Conservation (phyloP, 768 basidiomycete genomes). For the Mycena galopus region DNA sequence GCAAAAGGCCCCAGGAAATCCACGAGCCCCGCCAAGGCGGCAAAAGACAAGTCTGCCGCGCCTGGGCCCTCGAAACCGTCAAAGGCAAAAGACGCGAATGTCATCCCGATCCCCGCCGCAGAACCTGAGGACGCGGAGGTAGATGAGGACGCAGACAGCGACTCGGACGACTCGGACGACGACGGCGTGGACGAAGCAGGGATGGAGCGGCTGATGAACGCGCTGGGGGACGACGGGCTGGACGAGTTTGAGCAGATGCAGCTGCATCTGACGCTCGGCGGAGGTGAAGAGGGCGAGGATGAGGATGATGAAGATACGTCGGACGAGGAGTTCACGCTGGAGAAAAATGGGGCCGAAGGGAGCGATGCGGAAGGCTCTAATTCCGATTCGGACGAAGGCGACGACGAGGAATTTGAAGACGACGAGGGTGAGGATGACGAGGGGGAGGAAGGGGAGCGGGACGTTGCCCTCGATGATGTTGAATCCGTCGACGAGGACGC, state of each 20-base stretch:
- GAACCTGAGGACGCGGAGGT: constrained; percentile 24
- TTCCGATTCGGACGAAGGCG: background rate
- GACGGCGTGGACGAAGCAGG: constrained; percentile 69
- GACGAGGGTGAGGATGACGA: constrained; percentile 44
- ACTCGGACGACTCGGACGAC: constrained; percentile 48
- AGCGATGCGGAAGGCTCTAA: constrained; percentile 45
- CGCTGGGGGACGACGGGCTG: constrained; percentile 74
- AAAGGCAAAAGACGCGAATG: constrained; percentile 14
- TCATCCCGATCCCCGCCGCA: constrained; percentile 8
- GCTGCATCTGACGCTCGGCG: constrained; percentile 57
- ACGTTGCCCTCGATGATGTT: constrained; percentile 76
- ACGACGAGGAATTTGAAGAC: constrained; percentile 49
- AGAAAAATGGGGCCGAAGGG: constrained; percentile 42
- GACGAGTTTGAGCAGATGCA: constrained; percentile 75
- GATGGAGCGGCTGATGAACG: constrained; percentile 67
- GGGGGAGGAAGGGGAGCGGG: constrained; percentile 56
- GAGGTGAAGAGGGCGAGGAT: constrained; percentile 26
- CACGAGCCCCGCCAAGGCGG: constrained; percentile 1
- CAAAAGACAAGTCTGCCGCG: constrained; percentile 2
- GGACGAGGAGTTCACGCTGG: constrained; percentile 48
- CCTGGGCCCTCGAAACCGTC: constrained; percentile 29
- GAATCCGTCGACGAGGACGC: constrained; percentile 84
- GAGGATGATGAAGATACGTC: constrained; percentile 42
- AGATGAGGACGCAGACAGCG: constrained; percentile 26
- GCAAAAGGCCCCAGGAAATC: constrained; percentile 22